A percentile compares a stretch with the other conserved stretches of the same genome.
These are phyloP conservation scores for Extremus antarcticus DNA, from an alignment of 495 filamentous ascomycete species.

Conservation along the genomic window DNA sequence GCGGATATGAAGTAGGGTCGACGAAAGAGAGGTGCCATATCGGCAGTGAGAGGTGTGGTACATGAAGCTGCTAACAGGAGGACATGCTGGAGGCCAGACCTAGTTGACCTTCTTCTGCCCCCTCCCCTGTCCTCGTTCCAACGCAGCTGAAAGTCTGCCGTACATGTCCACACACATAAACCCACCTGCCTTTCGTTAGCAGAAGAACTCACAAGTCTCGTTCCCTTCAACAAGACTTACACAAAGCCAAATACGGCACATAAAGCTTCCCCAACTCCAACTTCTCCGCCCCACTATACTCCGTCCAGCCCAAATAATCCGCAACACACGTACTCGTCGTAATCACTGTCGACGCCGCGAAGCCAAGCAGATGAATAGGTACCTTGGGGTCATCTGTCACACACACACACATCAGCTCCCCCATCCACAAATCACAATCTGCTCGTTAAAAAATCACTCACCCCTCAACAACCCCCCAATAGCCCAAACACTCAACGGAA, in stretches of 20 bases:
- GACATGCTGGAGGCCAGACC: too few species aligned
- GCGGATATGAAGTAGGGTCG: too few species aligned
- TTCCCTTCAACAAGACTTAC: constrained; percentile 39
- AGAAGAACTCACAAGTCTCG: neutral
- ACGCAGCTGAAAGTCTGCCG: constrained; percentile 26
- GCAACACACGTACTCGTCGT: constrained; percentile 62
- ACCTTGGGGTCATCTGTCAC: constrained; percentile 44
- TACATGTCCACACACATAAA: constrained; percentile 49
- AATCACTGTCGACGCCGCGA: constrained; percentile 55
- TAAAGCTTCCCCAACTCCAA: constrained; percentile 52
- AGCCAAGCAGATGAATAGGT: constrained; percentile 58
- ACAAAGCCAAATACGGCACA: constrained; percentile 59
- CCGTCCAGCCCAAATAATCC: constrained; percentile 38
- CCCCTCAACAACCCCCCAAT: constrained; percentile 41
- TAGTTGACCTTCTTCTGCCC: constrained; percentile 1
- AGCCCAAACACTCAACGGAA: constrained; percentile 59
- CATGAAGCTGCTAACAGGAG: too few species aligned
- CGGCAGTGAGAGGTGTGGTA: too few species aligned
- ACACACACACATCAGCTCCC: neutral
- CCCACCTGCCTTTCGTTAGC: constrained; percentile 31
- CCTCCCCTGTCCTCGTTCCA: neutral
- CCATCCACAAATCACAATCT: neutral
- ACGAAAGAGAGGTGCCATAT: too few species aligned
- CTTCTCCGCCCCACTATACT: constrained; percentile 34
- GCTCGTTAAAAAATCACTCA: constrained; percentile 30